Evolutionary conservation across 1,284 basidiomycete genomes (phyloP), one percentile per base, ranked within the genome.

Genomic region (Ceratobasidium sp.): DNA sequence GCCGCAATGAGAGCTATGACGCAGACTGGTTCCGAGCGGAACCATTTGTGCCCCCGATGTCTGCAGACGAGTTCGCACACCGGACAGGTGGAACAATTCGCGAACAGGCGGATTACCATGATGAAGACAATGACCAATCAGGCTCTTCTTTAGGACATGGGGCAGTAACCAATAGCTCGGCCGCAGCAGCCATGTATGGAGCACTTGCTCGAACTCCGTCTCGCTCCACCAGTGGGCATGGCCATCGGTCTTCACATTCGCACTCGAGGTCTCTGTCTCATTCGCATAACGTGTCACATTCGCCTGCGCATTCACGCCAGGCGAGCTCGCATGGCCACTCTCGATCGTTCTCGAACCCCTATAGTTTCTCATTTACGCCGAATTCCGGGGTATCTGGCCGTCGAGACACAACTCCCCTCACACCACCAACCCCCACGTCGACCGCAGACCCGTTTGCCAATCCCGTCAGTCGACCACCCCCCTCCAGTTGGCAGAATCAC

Each of bases 401-500:
- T 25, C 60, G 45, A 47, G 58, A 62, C 8, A 47, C 10, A 10
- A 47, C n/a, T 6, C 45, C 45, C 20, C 32, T 50, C 10, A 64
- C 47, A 13, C 47, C 60, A 38, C 47, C 60, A n/a, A 52, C 60
- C 4, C 60, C 60, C 25, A 64, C 52, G 47, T 64, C 60, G 13
- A 15, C 60, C n/a, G 25, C 35, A 34, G 60, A 64, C 29, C 60
- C 45, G 27, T 64, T 64, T 27, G 60, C 40, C 40, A 47, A 45
- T 31, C 43, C 60, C 42, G 34, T n/a, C 8, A 50, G 31, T 20
- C 60, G 60, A 31, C 60, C 60, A 64, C 60, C 60, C 25, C 60
- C 60, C 25, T 64, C 60, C 22, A 64, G 60, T 35, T 64, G 60
- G 60, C 45, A 64, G n/a, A 60, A 60, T 49, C 60, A 52, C n/a